Base-by-base conservation (phyloP, 441 rosid species). In the Brassica balearica region DNA sequence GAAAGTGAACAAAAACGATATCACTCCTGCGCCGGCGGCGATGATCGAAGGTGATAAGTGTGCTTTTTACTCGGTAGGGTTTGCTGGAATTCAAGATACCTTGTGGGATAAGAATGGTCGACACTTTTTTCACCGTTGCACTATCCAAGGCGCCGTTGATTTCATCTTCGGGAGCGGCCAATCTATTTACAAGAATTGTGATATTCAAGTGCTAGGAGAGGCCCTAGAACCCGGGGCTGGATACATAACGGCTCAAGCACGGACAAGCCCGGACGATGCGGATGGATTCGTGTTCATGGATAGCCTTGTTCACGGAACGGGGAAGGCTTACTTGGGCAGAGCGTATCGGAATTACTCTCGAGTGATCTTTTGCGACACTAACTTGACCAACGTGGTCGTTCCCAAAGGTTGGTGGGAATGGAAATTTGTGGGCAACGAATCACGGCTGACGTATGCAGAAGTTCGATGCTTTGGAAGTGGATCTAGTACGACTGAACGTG, bases 151-250 rank as follows among this genome's bases (percentile, higher is more conserved):
- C 1, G 88, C 93, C 5, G 94, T 92, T 1, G 98, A 94, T 84
- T 94, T 92, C 71, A 92, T 94, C 65, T 92, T 91, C 70, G 98
- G 97, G 1, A 66, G 61, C 19, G 98, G 91, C 5, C 95, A 88
- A 67, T 92, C 98, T 14, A 69, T 94, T 68, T 94, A 89, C 36
- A 85, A 94, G 97, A 82, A 53, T 10, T 90, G 94, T 70, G 69
- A 73, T 15, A 84, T 91, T 68, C 83, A 83, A 38, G 87, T 84
- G 32, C 64, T 88, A 6, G 93, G 91, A 27, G 66, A 64, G 0
- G 65, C 32, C 11, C 19, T 88, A 58, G 32, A 72, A 64, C 65
- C 27, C 27, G 27, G 27, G 27, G 1, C 75, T 0, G 97, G 98
- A 2, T 89, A 19, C 78, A 86, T 95, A 19, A 89, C 98, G 56